Evolutionary conservation across 345 rosid genomes (phyloP), one percentile per base, ranked within the genome.

Genomic region (Diplotaxis tenuifolia): DNA sequence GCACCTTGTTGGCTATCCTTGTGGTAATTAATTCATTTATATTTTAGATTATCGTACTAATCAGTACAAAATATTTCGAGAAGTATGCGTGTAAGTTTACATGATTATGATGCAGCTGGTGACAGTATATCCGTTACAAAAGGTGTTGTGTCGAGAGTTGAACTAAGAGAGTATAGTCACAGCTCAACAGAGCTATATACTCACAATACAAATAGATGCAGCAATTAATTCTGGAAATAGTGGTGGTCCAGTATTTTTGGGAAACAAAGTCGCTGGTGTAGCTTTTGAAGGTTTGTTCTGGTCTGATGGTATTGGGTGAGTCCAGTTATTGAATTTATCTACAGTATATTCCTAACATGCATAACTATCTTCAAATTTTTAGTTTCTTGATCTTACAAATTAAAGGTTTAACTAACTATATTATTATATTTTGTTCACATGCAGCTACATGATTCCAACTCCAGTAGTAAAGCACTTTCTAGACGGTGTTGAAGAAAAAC

Each of bases 381-480:
- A n/a, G 32, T 29, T 29, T 34, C 45, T 38, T 38, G 45, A 38
- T 15, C 5, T 38, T 38, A 38, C 45, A 38, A 38, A 38, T 4
- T 11, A 12, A 34, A 38, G n/a, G n/a, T 38, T 12, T 38, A 38
- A 38, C 42, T 36, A 36, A 27, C 31, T 28, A 4, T 28, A 28
- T 28, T 28, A 28, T 9, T 38, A 40, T 40, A 4, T 40, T 14
- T 14, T 40, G 6, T 40, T 14, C 49, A 40, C 49, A 4, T 40
- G 49, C 49, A 40, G 49, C 16, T 22, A 86, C 59, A 86, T 88
- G 73, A 91, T 87, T 70, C 88, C 91, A 3, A 87, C 88, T 82
- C 89, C 91, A 54, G 83, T 87, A 22, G 86, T 89, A 67, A 83
- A 83, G 77, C 88, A 84, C 64, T 89, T 89, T 72, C 78, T 89